Conservation (phyloP, 768 basidiomycete genomes). For the Termitomyces bulborhizus region DNA sequence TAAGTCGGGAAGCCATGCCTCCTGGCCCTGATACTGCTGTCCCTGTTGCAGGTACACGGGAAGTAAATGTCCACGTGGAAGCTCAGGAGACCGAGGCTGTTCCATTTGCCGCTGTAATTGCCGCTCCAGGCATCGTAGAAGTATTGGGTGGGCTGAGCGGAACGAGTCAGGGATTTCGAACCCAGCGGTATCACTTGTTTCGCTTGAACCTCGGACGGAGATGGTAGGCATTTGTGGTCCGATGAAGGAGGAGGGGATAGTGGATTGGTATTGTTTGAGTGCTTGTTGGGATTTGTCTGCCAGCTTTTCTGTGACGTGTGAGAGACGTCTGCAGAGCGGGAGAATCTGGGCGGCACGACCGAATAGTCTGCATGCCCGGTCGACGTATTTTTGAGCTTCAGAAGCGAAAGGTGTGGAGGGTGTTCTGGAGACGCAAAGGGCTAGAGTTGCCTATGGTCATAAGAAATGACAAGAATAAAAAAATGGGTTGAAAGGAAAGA, state of each 20-base stretch:
- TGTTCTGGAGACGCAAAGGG: constrained; percentile 57
- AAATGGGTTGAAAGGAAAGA: background rate
- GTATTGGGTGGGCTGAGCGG: constrained; percentile 24
- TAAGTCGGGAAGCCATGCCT: constrained; percentile 38
- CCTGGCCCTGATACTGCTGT: constrained; percentile 11
- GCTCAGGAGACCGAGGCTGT: constrained; percentile 1
- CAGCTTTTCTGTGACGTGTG: constrained; percentile 32
- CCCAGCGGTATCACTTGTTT: background rate
- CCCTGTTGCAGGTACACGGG: constrained; percentile 4
- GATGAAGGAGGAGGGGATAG: background rate
- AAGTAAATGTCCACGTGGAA: constrained; percentile 3
- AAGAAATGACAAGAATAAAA: background rate
- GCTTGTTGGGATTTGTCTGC: constrained; percentile 42
- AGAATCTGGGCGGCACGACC: constrained; percentile 50
- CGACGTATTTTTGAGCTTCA: constrained; percentile 56
- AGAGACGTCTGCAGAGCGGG: constrained; percentile 52
- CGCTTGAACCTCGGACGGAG: background rate
- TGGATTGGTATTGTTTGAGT: constrained; percentile 30
- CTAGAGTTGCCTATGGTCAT: constrained; percentile 48
- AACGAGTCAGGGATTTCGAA: constrained; percentile 26
- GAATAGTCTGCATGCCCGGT: constrained; percentile 52
- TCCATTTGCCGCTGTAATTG: constrained; percentile 11
- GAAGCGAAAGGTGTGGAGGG: constrained; percentile 52
- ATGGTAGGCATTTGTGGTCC: background rate
- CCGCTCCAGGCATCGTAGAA: constrained; percentile 29